Evolutionary conservation across 192 early-diverging fungal genomes (phyloP).

Genomic region (Neocallimastix lanati): DNA sequence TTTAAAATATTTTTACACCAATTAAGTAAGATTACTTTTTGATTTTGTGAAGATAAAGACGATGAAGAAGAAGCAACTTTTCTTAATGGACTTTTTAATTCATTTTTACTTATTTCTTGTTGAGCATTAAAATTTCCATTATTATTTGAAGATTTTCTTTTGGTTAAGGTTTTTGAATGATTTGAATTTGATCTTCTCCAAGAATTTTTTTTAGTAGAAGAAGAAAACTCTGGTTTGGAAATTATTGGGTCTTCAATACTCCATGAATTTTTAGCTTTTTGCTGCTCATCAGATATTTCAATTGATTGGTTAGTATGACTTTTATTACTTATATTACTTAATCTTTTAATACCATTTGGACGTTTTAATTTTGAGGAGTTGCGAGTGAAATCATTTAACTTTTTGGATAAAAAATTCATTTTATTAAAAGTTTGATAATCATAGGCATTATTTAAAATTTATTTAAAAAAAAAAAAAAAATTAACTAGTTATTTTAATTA

Average conservation of each 20-base stretch:
- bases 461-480: too few relatives aligned
- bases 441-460: too few relatives aligned
- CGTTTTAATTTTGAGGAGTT: neutral
- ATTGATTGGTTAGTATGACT: neutral
- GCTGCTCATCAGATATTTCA: neutral
- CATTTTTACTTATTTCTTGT: neutral
- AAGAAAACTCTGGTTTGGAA: neutral
- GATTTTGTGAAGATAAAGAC: neutral
- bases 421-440: too few relatives aligned
- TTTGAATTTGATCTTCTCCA: neutral
- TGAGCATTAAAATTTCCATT: neutral
- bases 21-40: constrained; percentile 3
- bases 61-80: neutral
- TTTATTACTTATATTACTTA: neutral
- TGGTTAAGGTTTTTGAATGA: neutral
- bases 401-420: too few relatives aligned
- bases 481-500: too few relatives aligned
- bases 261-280: neutral
- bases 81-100: neutral
- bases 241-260: neutral
- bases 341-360: neutral
- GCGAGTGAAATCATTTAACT: neutral
- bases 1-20: constrained; percentile 12
- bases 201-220: neutral
- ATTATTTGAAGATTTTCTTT: neutral